These are phyloP conservation scores for Phytophthora litchii DNA, from an alignment of 352 stramenopile genomes.

Conservation along the genomic window DNA sequence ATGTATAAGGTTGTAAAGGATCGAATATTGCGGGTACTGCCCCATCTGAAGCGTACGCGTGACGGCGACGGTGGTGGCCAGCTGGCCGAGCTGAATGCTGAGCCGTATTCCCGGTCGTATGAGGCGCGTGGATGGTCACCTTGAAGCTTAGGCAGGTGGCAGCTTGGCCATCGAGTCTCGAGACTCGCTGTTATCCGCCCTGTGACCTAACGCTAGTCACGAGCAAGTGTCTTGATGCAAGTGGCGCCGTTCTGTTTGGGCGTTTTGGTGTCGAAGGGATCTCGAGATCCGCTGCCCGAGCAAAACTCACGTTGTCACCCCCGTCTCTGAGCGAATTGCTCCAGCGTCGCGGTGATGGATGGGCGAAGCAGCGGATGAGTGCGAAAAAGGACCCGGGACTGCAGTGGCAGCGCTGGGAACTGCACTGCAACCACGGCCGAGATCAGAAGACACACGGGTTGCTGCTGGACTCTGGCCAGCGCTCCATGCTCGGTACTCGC, in stretches of 20 bases:
- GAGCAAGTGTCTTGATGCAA: background rate
- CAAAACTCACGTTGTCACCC: background rate
- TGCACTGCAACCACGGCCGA: slow-evolving; percentile 15
- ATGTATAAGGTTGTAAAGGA: background rate
- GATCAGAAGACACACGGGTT: background rate
- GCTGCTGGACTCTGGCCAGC: slow-evolving; percentile 15
- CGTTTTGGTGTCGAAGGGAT: slow-evolving; percentile 20
- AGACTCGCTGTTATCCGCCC: slow-evolving; percentile 7
- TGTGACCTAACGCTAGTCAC: slow-evolving; percentile 19
- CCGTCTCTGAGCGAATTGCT: slow-evolving; percentile 20
- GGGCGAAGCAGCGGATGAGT: slow-evolving; percentile 19
- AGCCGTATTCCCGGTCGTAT: slow-evolving; percentile 10
- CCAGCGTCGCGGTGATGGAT: slow-evolving; percentile 19
- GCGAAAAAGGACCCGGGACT: slow-evolving; percentile 22
- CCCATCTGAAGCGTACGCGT: slow-evolving; percentile 15
- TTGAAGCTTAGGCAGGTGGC: slow-evolving; percentile 24
- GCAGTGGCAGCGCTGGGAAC: background rate
- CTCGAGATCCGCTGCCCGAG: slow-evolving; percentile 9
- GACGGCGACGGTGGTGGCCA: slow-evolving; percentile 27
- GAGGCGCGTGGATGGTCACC: slow-evolving; percentile 6
- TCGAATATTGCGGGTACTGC: background rate
- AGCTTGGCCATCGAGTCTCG: background rate
- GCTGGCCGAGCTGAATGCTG: slow-evolving; percentile 20
- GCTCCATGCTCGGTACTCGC: background rate
- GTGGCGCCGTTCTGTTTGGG: background rate